A percentile compares a stretch with the other conserved stretches of the same genome.
These are phyloP conservation scores for Hymenoscyphus infarciens DNA, from an alignment of 2,329 filamentous ascomycete genomes.

Conservation along the genomic window DNA sequence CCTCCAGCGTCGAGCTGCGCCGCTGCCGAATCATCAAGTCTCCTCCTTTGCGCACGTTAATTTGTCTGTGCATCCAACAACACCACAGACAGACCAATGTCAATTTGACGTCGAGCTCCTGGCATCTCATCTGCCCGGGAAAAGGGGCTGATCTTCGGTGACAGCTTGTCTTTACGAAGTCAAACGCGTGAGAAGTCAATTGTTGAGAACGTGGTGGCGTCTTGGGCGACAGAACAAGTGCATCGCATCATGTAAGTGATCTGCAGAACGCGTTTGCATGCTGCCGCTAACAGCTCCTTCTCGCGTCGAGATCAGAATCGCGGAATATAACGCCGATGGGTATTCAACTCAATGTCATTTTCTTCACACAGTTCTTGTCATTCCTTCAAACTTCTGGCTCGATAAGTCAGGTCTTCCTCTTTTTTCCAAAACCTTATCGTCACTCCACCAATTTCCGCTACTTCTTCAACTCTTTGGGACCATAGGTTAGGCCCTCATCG, in stretches of 20 bases:
- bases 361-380: background rate
- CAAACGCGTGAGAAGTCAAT: background rate
- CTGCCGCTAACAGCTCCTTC: background rate
- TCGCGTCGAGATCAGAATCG: background rate
- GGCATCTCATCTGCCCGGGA: background rate
- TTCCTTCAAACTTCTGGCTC: background rate
- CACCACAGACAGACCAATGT: background rate
- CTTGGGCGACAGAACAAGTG: too few relatives aligned
- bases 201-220: conserved; percentile 4
- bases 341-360: too few relatives aligned
- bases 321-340: too few relatives aligned
- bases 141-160: background rate
- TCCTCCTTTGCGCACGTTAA: conserved; percentile 2
- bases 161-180: too few relatives aligned
- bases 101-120: background rate
- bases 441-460: background rate
- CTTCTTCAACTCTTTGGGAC: background rate
- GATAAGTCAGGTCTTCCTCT: background rate
- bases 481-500: background rate
- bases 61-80: conserved; percentile 6
- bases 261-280: conserved; percentile 1
- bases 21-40: conserved; percentile 8
- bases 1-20: background rate
- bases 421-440: background rate
- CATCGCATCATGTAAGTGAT: conserved; percentile 4